phyloP scores from a whole-genome alignment of 2,329 filamentous ascomycete species.

The Epichloe gansuensis region DNA sequence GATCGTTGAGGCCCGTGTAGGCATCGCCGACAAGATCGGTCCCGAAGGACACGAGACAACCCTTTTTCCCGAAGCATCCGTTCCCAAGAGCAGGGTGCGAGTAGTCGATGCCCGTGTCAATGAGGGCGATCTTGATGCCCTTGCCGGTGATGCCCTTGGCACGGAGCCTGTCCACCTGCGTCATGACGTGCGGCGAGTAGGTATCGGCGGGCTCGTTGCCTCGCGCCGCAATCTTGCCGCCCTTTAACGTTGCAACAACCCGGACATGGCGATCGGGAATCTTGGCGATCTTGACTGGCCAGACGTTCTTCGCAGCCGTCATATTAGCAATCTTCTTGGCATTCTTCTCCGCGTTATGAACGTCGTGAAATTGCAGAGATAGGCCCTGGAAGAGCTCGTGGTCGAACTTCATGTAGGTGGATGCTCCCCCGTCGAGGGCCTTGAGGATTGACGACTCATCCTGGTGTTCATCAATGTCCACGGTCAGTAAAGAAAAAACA shows the following conservation, averaged over 20 bases:
- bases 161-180: conserved; percentile 40
- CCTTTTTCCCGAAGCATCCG: conserved; percentile 28
- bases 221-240: conserved; percentile 7
- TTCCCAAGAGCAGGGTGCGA: conserved; percentile 45
- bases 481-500: background rate
- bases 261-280: conserved; percentile 33
- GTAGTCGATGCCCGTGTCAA: conserved; percentile 48
- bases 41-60: conserved; percentile 30
- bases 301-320: conserved; percentile 34
- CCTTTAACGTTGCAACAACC: conserved; percentile 22
- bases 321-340: conserved; percentile 27
- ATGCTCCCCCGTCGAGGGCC: conserved; percentile 15
- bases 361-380: conserved; percentile 38
- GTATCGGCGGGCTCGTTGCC: conserved; percentile 16
- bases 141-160: conserved; percentile 36
- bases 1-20: conserved; percentile 16
- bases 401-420: conserved; percentile 33
- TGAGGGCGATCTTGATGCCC: conserved; percentile 39
- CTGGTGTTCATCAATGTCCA: background rate
- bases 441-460: conserved; percentile 2
- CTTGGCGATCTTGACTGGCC: conserved; percentile 31
- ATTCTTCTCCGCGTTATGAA: conserved; percentile 29
- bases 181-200: conserved; percentile 39
- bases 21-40: conserved; percentile 30
- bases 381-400: conserved; percentile 41